Conservation (phyloP, 2,329 filamentous ascomycete genomes). For the Trichophyton mentagrophytes region DNA sequence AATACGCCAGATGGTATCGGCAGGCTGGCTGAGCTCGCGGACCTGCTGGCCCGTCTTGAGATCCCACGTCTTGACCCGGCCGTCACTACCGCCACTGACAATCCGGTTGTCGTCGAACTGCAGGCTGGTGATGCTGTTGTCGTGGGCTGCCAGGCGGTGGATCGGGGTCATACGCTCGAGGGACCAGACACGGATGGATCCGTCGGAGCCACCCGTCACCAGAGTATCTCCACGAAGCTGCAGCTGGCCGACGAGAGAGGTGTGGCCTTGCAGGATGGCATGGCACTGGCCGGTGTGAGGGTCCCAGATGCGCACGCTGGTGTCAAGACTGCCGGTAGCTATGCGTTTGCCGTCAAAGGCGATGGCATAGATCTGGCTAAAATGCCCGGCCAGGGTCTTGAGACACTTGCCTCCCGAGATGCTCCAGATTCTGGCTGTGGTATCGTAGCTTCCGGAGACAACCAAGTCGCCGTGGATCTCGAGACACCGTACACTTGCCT, state of each 20-base stretch:
- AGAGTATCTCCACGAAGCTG: conserved; percentile 92
- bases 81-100: conserved; percentile 90
- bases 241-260: conserved; percentile 87
- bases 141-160: conserved; percentile 86
- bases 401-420: conserved; percentile 90
- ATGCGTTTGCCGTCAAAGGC: conserved; percentile 91
- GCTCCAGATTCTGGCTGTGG: conserved; percentile 92
- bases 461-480: conserved; percentile 94
- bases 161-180: conserved; percentile 81
- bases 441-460: conserved; percentile 97
- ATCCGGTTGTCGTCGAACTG: conserved; percentile 95
- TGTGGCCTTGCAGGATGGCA: conserved; percentile 90
- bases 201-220: conserved; percentile 91
- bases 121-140: conserved; percentile 94
- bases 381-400: conserved; percentile 81
- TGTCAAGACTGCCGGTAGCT: conserved; percentile 90
- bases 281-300: conserved; percentile 73
- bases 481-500: conserved; percentile 94
- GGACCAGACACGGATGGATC: conserved; percentile 93
- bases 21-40: conserved; percentile 77
- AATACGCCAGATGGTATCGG: conserved; percentile 93
- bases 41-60: conserved; percentile 82
- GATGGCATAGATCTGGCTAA: conserved; percentile 97
- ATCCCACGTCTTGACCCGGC: conserved; percentile 98
- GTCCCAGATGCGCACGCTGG: conserved; percentile 95